These are phyloP conservation scores for Aspergillus avenaceus DNA, from an alignment of 495 filamentous ascomycete genomes.

Conservation along the genomic window DNA sequence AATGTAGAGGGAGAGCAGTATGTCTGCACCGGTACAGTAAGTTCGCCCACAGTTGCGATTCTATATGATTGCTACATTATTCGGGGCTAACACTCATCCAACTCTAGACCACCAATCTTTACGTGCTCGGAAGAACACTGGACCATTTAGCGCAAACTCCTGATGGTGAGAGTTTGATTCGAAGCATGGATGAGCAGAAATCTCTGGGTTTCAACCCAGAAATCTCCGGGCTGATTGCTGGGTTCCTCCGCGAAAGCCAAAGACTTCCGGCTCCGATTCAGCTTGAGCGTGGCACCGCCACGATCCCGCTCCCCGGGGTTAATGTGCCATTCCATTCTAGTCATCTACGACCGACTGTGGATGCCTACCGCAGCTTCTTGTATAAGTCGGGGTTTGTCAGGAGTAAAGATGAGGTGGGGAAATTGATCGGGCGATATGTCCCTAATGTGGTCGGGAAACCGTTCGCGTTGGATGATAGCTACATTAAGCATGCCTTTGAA, in stretches of 20 bases:
- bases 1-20: constrained; percentile 99
- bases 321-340: constrained; percentile 99
- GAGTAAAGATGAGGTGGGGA: constrained; percentile 96
- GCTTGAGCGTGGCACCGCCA: constrained; percentile 91
- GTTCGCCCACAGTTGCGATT: constrained; percentile 7
- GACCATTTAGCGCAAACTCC: background rate
- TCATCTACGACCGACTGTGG: constrained; percentile 96
- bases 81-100: constrained; percentile 63
- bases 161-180: background rate
- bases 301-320: constrained; percentile 93
- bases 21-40: constrained; percentile 86
- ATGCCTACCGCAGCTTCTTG: constrained; percentile 94
- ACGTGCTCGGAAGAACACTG: constrained; percentile 60
- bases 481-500: constrained; percentile 95
- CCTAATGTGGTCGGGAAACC: constrained; percentile 97
- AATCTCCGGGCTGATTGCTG: constrained; percentile 81
- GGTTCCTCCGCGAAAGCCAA: constrained; percentile 77
- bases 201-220: constrained; percentile 74
- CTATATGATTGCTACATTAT: constrained; percentile 19
- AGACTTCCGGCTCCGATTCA: constrained; percentile 81
- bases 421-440: constrained; percentile 96
- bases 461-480: constrained; percentile 94
- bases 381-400: constrained; percentile 99
- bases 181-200: constrained; percentile 20
- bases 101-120: constrained; percentile 82